Base-by-base conservation (phyloP, 768 basidiomycete species). In the Pisolithus sp. region DNA sequence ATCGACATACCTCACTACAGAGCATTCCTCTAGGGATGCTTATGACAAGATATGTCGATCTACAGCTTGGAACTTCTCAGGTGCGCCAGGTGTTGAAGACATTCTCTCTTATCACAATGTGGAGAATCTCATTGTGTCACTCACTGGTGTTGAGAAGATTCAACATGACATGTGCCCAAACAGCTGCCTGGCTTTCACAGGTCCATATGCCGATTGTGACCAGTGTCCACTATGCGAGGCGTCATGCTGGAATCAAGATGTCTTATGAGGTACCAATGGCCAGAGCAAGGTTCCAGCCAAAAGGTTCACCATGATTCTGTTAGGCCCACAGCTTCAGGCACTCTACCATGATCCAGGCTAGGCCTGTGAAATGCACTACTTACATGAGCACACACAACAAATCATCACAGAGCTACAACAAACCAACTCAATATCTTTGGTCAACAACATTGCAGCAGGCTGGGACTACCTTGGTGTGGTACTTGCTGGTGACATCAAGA, bases 281-380 rank as follows among this genome's bases (percentile, higher is more conserved):
- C 30, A 18, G 7, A 17, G 7, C 5, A 62, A 58, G 49, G 48
- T 51, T 5, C 46, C 57, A 2, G 36, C 31, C 7, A 48, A 47
- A n/a, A 15, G 44, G 3, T 61, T 61, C 42, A 30, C 34, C 20
- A 62, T 55, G 7, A 53, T 59, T 26, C 60, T 58, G 12, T 24
- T 62, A 73, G 73, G 0, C 57, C 72, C 6, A 24, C 24, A 24
- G 5, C 24, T 24, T 24, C 24, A 24, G 24, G 24, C 24, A 24
- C 24, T 24, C 24, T 63, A 66, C n/a, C 58, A 66, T 0, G 36
- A 44, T 24, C 46, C 46, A 10, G 41, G 49, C 13, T 23, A 13
- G 10, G 50, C 51, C 12, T 9, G 21, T 12, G 7, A 53, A 10
- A 44, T 55, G 42, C 9, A 23, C 15, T 52, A 55, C 28, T 30